Evolutionary conservation across 2,329 filamentous ascomycete species (phyloP).

Genomic region (Calonectria pauciramosa): DNA sequence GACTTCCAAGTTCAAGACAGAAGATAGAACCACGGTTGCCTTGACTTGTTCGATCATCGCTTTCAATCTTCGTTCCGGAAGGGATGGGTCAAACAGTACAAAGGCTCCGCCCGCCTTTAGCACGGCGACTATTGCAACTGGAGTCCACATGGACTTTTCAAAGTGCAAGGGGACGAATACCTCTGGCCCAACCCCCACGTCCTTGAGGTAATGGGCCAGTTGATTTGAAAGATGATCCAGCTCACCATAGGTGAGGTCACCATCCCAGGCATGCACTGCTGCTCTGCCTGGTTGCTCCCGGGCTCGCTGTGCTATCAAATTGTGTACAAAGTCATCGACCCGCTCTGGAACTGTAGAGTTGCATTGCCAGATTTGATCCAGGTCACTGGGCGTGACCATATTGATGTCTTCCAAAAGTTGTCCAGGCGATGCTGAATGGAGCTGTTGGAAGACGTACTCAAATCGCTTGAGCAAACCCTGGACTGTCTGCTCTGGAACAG

Average conservation of each 20-base stretch:
- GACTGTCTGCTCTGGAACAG: not conserved
- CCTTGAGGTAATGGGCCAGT: not conserved
- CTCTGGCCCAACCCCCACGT: not conserved
- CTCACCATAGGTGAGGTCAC: not conserved
- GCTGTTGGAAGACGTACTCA: not conserved
- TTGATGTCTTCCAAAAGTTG: not conserved
- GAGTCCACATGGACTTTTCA: constrained; percentile 8
- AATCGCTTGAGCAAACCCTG: not conserved
- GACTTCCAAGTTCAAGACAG: not conserved
- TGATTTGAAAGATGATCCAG: not conserved
- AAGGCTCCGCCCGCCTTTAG: constrained; percentile 4
- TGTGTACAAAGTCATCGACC: not conserved
- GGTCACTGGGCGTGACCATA: not conserved
- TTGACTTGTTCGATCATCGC: not conserved
- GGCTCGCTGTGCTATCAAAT: not conserved
- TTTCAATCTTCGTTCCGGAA: not conserved
- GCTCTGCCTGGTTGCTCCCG: not conserved
- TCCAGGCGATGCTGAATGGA: not conserved
- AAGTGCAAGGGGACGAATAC: not conserved
- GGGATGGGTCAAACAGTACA: not conserved
- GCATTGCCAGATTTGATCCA: not conserved
- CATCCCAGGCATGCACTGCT: not conserved
- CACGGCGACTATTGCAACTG: not conserved
- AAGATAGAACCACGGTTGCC: not conserved
- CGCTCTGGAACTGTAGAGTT: not conserved